These are phyloP conservation scores for Salix suchowensis DNA, from an alignment of 345 rosid genomes.

Conservation along the genomic window DNA sequence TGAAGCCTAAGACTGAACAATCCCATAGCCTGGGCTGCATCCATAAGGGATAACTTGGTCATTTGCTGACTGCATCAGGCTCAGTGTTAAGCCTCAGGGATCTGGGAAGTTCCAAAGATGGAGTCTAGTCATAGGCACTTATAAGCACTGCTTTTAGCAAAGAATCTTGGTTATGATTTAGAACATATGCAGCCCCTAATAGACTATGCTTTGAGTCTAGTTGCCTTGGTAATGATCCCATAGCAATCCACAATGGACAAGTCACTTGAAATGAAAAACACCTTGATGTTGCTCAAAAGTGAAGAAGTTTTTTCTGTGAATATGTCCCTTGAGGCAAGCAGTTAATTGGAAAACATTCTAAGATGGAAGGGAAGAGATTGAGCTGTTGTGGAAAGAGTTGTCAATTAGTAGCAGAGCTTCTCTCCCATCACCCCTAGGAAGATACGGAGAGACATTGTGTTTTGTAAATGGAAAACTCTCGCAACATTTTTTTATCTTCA, in stretches of 20 bases:
- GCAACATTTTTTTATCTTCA: background rate
- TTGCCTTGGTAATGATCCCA: background rate
- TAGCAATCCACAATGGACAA: background rate
- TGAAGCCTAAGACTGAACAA: background rate
- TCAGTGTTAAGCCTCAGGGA: background rate
- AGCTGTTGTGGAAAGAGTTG: background rate
- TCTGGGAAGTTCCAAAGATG: background rate
- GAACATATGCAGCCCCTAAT: background rate
- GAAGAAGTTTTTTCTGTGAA: background rate
- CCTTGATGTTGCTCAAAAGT: background rate
- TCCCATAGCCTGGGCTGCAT: no score
- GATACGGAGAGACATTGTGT: background rate
- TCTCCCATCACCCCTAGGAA: background rate
- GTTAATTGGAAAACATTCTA: background rate
- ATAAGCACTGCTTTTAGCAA: background rate
- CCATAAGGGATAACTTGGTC: background rate
- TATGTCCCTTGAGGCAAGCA: background rate
- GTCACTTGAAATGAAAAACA: background rate
- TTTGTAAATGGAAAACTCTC: no score
- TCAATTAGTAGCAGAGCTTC: background rate
- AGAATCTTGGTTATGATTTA: background rate
- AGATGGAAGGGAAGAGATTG: background rate
- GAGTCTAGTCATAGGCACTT: background rate
- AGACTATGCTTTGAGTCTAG: background rate
- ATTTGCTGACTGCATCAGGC: background rate